These are phyloP conservation scores for Actinidia chinensis DNA, from an alignment of 179 eudicot genomes.

Conservation along the genomic window DNA sequence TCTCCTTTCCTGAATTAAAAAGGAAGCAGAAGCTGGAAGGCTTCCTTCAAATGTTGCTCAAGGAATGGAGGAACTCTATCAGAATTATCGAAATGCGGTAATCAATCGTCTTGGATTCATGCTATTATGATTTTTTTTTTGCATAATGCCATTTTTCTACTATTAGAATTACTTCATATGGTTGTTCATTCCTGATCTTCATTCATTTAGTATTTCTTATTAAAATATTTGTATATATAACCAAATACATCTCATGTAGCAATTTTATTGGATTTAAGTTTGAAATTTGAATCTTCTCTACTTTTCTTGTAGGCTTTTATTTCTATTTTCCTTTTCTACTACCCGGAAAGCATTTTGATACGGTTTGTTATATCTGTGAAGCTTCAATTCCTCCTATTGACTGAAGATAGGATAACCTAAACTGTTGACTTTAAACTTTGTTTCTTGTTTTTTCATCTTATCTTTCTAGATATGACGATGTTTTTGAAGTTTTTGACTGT, in stretches of 20 bases:
- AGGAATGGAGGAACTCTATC: conserved; percentile 81
- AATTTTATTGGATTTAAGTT: too few relatives aligned
- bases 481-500: neutral
- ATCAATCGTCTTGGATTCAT: conserved; percentile 28
- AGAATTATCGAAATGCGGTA: conserved; percentile 84
- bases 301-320: neutral
- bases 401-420: neutral
- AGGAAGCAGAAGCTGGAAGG: conserved; percentile 69
- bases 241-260: neutral
- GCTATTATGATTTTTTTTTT: conserved; percentile 4
- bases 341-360: neutral
- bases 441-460: neutral
- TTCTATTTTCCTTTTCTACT: neutral
- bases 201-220: neutral
- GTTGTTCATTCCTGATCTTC: neutral
- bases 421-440: neutral
- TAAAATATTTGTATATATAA: neutral
- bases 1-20: conserved; percentile 60
- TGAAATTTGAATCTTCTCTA: too few relatives aligned
- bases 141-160: neutral
- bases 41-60: conserved; percentile 66
- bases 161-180: neutral
- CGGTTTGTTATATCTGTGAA: neutral
- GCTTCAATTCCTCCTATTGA: neutral
- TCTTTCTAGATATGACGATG: neutral